These are phyloP conservation scores for Populus hybrid DNA, from an alignment of 441 rosid genomes.

Conservation along the genomic window DNA sequence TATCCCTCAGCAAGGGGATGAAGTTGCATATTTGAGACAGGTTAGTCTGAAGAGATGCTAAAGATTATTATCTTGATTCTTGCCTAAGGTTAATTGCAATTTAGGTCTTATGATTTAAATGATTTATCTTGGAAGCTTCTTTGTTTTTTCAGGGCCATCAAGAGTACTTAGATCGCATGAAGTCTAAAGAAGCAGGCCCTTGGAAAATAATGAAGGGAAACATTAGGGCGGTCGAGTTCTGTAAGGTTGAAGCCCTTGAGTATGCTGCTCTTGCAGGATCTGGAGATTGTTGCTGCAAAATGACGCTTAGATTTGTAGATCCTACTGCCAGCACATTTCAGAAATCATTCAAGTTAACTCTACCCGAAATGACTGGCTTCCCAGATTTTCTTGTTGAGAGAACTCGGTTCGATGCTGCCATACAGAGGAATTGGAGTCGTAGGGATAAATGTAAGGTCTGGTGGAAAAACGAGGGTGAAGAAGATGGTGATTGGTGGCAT, in stretches of 20 bases:
- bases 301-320: conserved; percentile 80
- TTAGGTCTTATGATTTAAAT: conserved; percentile 4
- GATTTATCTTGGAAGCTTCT: conserved; percentile 11
- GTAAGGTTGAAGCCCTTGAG: conserved; percentile 76
- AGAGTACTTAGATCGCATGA: conserved; percentile 54
- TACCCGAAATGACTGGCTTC: conserved; percentile 82
- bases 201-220: conserved; percentile 64
- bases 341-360: conserved; percentile 61
- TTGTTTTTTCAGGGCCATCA: conserved; percentile 81
- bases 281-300: conserved; percentile 98
- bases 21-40: conserved; percentile 88
- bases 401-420: conserved; percentile 83
- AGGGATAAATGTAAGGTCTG: conserved; percentile 97
- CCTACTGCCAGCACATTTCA: conserved; percentile 54
- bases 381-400: conserved; percentile 97
- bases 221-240: conserved; percentile 81
- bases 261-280: conserved; percentile 86
- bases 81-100: conserved; percentile 1
- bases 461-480: conserved; percentile 94
- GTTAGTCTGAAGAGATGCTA: conserved; percentile 34
- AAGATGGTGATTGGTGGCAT: conserved; percentile 97
- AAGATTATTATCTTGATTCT: neutral
- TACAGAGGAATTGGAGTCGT: conserved; percentile 75
- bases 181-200: conserved; percentile 62
- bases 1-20: conserved; percentile 94